Conservation (phyloP, 805 yeast species). For the Metschnikowia koreensis region DNA sequence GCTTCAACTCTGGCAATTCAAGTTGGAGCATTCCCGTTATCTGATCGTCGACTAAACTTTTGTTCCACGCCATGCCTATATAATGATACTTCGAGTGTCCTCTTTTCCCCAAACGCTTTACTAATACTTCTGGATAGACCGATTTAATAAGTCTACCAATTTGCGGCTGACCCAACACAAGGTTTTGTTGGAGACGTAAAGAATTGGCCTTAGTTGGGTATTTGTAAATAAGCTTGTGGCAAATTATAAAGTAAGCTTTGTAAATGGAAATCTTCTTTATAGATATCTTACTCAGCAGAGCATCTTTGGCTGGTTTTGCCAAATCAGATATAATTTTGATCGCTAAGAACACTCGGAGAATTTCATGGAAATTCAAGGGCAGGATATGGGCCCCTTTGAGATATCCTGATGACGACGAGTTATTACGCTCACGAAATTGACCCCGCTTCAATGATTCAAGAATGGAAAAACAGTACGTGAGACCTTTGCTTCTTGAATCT, state of each 20-base stretch:
- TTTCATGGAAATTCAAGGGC: slow-evolving; percentile 40
- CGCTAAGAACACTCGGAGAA: slow-evolving; percentile 41
- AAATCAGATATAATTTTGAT: slow-evolving; percentile 28
- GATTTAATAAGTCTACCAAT: slow-evolving; percentile 41
- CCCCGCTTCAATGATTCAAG: neutral
- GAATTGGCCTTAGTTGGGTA: slow-evolving; percentile 33
- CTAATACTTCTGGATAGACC: slow-evolving; percentile 36
- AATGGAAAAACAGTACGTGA: neutral
- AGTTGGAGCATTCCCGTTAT: slow-evolving; percentile 30
- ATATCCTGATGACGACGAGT: neutral
- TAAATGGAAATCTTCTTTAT: slow-evolving; percentile 39
- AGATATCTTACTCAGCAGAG: neutral
- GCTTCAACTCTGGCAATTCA: slow-evolving; percentile 31
- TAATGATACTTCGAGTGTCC: slow-evolving; percentile 46
- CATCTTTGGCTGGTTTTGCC: slow-evolving; percentile 14
- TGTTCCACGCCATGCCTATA: slow-evolving; percentile 42
- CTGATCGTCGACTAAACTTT: slow-evolving; percentile 31
- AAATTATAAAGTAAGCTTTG: slow-evolving; percentile 39
- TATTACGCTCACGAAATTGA: no score
- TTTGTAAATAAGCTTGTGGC: slow-evolving; percentile 37
- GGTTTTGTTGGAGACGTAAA: slow-evolving; percentile 27
- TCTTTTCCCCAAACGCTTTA: slow-evolving; percentile 40
- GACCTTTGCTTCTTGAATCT: neutral
- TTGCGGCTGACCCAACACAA: slow-evolving; percentile 42
- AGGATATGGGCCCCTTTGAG: slow-evolving; percentile 17